Percentiles rank a stretch among this genome's conserved stretches.
These are phyloP conservation scores for Xerocomus brunneocitrinus DNA, from an alignment of 768 basidiomycete genomes.

Conservation along the genomic window DNA sequence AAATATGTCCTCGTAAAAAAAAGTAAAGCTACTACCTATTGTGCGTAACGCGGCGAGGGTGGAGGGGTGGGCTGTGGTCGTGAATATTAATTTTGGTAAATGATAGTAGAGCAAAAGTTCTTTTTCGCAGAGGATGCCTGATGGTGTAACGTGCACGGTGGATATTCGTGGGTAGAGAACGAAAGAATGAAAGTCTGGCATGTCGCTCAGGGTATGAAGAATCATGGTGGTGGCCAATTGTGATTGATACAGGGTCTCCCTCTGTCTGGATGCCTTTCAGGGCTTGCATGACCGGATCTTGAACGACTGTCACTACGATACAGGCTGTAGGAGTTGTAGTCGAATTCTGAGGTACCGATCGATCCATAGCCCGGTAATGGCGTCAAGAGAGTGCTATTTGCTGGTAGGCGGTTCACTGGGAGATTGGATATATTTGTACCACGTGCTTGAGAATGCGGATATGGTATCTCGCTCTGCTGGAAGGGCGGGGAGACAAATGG, in stretches of 20 bases:
- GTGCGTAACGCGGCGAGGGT: slow-evolving; percentile 7
- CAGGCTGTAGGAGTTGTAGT: slow-evolving; percentile 33
- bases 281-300: slow-evolving; percentile 37
- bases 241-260: slow-evolving; percentile 21
- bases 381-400: slow-evolving; percentile 66
- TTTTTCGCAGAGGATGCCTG: slow-evolving; percentile 5
- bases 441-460: slow-evolving; percentile 26
- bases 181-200: neutral
- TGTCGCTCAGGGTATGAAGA: neutral
- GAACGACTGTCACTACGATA: slow-evolving; percentile 38
- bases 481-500: slow-evolving; percentile 16
- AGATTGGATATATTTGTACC: slow-evolving; percentile 16
- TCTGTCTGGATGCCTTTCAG: slow-evolving; percentile 22
- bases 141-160: slow-evolving; percentile 4
- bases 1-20: slow-evolving; percentile 25
- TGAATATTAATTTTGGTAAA: slow-evolving; percentile 4
- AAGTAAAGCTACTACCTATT: slow-evolving; percentile 17
- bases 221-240: slow-evolving; percentile 9
- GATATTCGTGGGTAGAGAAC: neutral
- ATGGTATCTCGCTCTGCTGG: slow-evolving; percentile 13
- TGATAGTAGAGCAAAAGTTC: slow-evolving; percentile 3
- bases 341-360: slow-evolving; percentile 17
- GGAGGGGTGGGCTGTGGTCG: slow-evolving; percentile 1
- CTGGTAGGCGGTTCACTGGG: slow-evolving; percentile 44
- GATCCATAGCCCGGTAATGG: slow-evolving; percentile 61